Base-by-base conservation (phyloP, 2,329 filamentous ascomycete genomes). In the Acephala macrosclerotiorum region DNA sequence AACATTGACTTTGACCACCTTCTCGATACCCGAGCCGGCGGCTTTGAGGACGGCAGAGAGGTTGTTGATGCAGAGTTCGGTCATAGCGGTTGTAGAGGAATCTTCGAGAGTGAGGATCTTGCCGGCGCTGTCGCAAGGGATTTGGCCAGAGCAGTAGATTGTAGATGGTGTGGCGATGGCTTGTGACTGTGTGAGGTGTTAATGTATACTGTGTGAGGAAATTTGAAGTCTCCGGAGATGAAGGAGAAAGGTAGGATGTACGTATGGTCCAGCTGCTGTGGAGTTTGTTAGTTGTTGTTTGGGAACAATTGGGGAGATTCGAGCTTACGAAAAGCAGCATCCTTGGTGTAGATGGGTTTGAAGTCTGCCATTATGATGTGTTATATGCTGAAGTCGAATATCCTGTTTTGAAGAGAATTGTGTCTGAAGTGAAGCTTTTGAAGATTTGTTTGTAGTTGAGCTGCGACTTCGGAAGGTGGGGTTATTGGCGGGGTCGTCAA, bases 1-100 rank as follows among this genome's bases (percentile, higher is more conserved):
- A 76, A 97, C 91, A 79, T 89, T 93, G 76, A 94, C 92, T 87
- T 97, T 97, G 80, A 98, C 92, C 53, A 97, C 91, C 80, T 90
- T 92, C 72, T 86, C 80, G 68, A 99, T 85, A 63, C 85, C 87
- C 33, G 91, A 94, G 61, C 93, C 94, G 20, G 93, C 94, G 71
- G 89, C 94, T 70, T 89, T 87, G 61, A 99, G 88, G 63, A 99
- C 94, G 51, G 92, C 92, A 79, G 90, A 85, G 76, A 98, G 86
- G 83, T 97, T 97, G 80, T 91, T 83, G 80, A 93, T 88, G 81
- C 86, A 89, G 74, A 85, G 82, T 58, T 82, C 82, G 35, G 88
- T 90, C 83, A 89, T 88, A 72, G 94, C 82, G 76, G 84, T 82
- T 72, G 91, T 89, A 73, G 82, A 83, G 70, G 86, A 87, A 76